Base-by-base conservation (phyloP, 2,329 filamentous ascomycete species). In the Plectosphaerella cucumerina region DNA sequence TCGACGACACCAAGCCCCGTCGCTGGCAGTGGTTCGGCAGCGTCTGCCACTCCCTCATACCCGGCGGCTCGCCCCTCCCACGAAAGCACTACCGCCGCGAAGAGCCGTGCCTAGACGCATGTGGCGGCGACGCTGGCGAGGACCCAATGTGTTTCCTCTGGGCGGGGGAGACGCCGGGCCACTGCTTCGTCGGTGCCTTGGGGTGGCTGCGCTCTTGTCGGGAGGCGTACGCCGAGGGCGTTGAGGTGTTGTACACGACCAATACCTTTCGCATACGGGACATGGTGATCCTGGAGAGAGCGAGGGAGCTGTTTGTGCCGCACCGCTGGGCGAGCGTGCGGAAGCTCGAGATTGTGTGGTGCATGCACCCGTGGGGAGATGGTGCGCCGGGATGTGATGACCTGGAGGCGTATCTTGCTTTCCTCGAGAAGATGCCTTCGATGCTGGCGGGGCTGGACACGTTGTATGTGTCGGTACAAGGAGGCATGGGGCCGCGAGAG, bases 231-330 rank as follows among this genome's bases (percentile, higher is more conserved):
- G 18, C 9, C 17, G 52, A 56, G 23, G 54, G 52, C 6, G 18
- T 53, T 8, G 50, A 53, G 43, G 23, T 56, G 12, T 37, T 56
- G n/a, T 56, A 47, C 20, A 17, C n/a, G 12, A 56, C 50, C n/a
- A 56, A 56, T 35, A 50, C 41, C 6, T 48, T 54, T 43, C 50
- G 50, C 53, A 39, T 53, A 26, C 41, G 31, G n/a, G 49, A 47
- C 34, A 37, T 47, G 43, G 49, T 47, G 10, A 42, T 47, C n/a
- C 44, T 50, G 11, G 34, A 33, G n/a, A 6, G 22, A 17, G 34
- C 35, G 14, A 17, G 26, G 6, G 20, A 42, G 34, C 43, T 50
- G 10, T 42, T 50, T 18, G 33, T 35, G n/a, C 35, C 49, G 12
- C 49, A 48, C 2, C 44, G 17, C 14, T 47, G 23, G 49, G 44